Conservation (phyloP, 225 moss, liverwort and hornwort species). For the Antitrichia curtipendula region DNA sequence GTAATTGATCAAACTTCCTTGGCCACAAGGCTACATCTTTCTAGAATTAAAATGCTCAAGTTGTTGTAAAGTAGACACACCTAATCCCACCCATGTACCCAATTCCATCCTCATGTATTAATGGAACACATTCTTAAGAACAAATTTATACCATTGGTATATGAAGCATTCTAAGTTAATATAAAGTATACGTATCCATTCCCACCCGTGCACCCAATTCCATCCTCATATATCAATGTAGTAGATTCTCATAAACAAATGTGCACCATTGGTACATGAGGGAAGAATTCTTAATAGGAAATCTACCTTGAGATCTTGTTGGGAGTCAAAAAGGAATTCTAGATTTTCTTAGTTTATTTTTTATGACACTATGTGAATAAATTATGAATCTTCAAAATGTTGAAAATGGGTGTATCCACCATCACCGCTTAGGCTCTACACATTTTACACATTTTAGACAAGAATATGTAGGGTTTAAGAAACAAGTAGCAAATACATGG, state of each 20-base stretch:
- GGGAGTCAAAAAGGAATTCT: too few species aligned
- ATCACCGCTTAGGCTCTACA: not conserved
- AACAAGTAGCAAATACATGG: not conserved
- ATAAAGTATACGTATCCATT: not conserved
- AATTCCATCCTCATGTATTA: not conserved
- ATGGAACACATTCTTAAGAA: not conserved
- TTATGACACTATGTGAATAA: not conserved
- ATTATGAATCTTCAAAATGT: not conserved
- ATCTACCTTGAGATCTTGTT: not conserved
- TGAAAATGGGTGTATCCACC: not conserved
- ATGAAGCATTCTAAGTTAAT: not conserved
- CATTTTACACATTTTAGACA: not conserved
- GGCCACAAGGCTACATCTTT: not conserved
- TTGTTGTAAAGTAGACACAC: not conserved
- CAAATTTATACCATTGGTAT: not conserved
- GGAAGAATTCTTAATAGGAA: not conserved
- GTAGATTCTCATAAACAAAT: not conserved
- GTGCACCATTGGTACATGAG: accelerated
- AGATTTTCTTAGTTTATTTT: not conserved
- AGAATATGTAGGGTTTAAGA: not conserved
- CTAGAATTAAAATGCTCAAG: not conserved
- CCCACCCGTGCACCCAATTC: not conserved
- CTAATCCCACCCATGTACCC: not conserved
- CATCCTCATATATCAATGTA: not conserved
- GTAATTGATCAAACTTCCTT: not conserved